Base-by-base conservation (phyloP, 108 stramenopile genomes). In the Schizochytrium sp. region DNA sequence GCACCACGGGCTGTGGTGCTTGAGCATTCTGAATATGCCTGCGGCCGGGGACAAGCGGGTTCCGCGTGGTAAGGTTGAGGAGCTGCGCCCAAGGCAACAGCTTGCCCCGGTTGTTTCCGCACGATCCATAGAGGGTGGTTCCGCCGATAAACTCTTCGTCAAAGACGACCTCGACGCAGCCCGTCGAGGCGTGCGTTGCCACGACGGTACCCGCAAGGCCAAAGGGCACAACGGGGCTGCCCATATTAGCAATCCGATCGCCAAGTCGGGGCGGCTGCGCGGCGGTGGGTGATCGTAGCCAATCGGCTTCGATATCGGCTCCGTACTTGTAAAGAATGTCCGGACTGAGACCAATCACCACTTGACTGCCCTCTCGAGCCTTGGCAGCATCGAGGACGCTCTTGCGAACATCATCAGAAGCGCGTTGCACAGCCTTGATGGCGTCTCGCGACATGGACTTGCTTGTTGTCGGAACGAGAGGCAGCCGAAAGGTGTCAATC, bases 121-220 rank as follows among this genome's bases (percentile, higher is more conserved):
- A 99, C 25, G 94, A 89, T 34, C 99, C 98, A 63, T 98, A 97
- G 8, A 99, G 90, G 23, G 93, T 94, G 43, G 94, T 94, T 3
- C 98, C 98, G 60, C 98, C 99, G 57, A 98, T 95, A 88, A 99
- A 99, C 91, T 98, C 97, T 89, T 98, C 97, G 92, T 99, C 99
- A 93, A 98, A 96, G 41, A 99, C 96, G 58, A 99, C 97, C 87
- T 99, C 99, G 48, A 99, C 99, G 90, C 97, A 98, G 28, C 95
- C 97, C 18, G 95, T 95, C 57, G 91, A 72, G 88, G 96, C 94
- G 90, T 99, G 98, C 87, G 96, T 94, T 0, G 95, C 96, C 88
- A 99, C 96, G 69, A 99, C 98, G 48, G 98, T 98, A 43, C 99
- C 99, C 89, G 97, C 92, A 43, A 95, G 92, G 58, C 98, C 99